phyloP scores from a whole-genome alignment of 2,329 filamentous ascomycete species.

The Ramichloridium luteum region DNA sequence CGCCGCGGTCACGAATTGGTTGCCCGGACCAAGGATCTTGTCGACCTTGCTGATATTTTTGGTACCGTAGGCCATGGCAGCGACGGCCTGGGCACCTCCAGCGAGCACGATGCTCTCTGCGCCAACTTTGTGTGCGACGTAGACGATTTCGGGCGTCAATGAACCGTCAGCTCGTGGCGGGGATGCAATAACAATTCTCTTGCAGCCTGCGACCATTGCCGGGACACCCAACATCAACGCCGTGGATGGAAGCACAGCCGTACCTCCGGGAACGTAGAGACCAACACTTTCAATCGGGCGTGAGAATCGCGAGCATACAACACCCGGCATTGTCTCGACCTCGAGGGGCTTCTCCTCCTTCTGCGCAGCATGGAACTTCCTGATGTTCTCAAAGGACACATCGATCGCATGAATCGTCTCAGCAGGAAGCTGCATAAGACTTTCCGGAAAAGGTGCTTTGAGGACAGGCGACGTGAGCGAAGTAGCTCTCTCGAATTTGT shows the following conservation, averaged over 20 bases:
- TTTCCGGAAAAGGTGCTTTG: conserved; percentile 72
- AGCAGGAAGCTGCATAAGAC: conserved; percentile 70
- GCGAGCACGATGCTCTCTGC: conserved; percentile 93
- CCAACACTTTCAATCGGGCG: conserved; percentile 93
- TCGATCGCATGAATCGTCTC: conserved; percentile 92
- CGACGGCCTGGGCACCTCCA: conserved; percentile 88
- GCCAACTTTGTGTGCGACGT: conserved; percentile 91
- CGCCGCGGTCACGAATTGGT: conserved; percentile 95
- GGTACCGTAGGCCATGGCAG: conserved; percentile 94
- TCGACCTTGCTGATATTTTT: conserved; percentile 92
- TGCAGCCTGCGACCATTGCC: conserved; percentile 92
- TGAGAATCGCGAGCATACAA: conserved; percentile 85
- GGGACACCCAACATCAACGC: conserved; percentile 97
- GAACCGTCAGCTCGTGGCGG: conserved; percentile 81
- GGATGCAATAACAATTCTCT: conserved; percentile 86
- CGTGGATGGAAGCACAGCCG: conserved; percentile 90
- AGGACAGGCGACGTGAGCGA: conserved; percentile 81
- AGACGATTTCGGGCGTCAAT: conserved; percentile 92
- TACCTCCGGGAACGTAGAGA: conserved; percentile 89
- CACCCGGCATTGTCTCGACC: conserved; percentile 96
- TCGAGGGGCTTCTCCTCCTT: conserved; percentile 67
- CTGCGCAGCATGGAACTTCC: conserved; percentile 85
- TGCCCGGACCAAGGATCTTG: conserved; percentile 95
- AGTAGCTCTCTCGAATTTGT: conserved; percentile 95
- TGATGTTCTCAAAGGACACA: conserved; percentile 84